phyloP scores from a whole-genome alignment of 371 early-diverging fungal genomes.

The Nematocida homosporus region DNA sequence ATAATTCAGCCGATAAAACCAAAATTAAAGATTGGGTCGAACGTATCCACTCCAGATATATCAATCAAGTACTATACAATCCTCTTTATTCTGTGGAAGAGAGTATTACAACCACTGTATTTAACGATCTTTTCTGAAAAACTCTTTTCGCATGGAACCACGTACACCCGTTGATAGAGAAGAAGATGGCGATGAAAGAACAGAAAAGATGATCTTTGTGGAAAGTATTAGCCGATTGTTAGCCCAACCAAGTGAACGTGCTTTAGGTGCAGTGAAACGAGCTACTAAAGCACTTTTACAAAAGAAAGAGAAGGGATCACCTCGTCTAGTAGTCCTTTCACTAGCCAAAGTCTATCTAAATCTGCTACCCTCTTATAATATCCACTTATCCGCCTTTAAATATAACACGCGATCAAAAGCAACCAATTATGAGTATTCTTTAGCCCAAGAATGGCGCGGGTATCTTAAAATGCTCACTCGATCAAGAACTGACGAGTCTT shows the following conservation, averaged over 20 bases:
- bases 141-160: slow-evolving; percentile 13
- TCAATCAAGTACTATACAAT: slow-evolving; percentile 20
- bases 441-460: slow-evolving; percentile 39
- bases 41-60: slow-evolving; percentile 6
- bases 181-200: not conserved
- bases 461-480: slow-evolving; percentile 46
- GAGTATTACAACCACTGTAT: not conserved
- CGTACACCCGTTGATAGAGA: no score
- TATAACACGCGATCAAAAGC: slow-evolving; percentile 33
- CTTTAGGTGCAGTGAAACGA: slow-evolving; percentile 24
- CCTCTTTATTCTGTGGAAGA: slow-evolving; percentile 40
- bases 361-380: slow-evolving; percentile 51
- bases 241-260: slow-evolving; percentile 28
- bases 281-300: slow-evolving; percentile 1
- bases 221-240: slow-evolving; percentile 4
- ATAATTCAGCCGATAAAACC: not conserved
- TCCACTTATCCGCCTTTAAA: slow-evolving; percentile 35
- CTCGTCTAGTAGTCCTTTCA: slow-evolving; percentile 20
- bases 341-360: slow-evolving; percentile 46
- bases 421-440: slow-evolving; percentile 39
- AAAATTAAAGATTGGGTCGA: not conserved
- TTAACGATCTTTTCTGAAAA: slow-evolving; percentile 8
- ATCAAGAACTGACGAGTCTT: slow-evolving; percentile 52
- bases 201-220: slow-evolving; percentile 21
- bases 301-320: slow-evolving; percentile 30